phyloP scores from a whole-genome alignment of 2,329 filamentous ascomycete species.

The Penicillium sp. region DNA sequence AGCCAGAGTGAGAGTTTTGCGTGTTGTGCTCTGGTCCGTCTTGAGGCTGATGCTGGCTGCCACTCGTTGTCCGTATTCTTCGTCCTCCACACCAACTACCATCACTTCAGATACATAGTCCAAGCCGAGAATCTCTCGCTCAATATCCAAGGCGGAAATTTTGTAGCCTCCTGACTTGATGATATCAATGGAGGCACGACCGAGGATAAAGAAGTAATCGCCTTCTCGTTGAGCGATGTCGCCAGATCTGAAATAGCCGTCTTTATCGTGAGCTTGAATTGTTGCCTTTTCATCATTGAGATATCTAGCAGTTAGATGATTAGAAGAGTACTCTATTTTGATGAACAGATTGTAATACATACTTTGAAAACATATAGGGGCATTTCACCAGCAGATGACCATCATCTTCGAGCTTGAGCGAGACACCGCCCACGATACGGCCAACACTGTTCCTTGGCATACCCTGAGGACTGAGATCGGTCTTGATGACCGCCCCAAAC shows the following conservation, averaged over 20 bases:
- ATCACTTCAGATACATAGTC: slow-evolving; percentile 54
- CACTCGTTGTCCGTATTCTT: slow-evolving; percentile 56
- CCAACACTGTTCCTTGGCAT: slow-evolving; percentile 31
- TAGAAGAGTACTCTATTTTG: neutral
- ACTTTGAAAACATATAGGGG: slow-evolving; percentile 40
- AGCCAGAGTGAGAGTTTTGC: slow-evolving; percentile 28
- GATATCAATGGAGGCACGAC: slow-evolving; percentile 55
- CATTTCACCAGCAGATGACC: slow-evolving; percentile 49
- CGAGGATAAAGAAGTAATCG: slow-evolving; percentile 53
- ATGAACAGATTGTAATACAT: slow-evolving; percentile 15
- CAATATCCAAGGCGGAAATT: slow-evolving; percentile 57
- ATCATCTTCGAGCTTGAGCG: slow-evolving; percentile 48
- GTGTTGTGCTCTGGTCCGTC: slow-evolving; percentile 15
- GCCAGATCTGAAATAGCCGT: slow-evolving; percentile 50
- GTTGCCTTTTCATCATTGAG: slow-evolving; percentile 45
- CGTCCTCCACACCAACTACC: slow-evolving; percentile 55
- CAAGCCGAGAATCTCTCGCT: slow-evolving; percentile 53
- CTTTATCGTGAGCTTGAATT: slow-evolving; percentile 41
- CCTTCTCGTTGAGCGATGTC: slow-evolving; percentile 39
- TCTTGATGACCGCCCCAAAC: slow-evolving; percentile 46
- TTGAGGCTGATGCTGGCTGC: slow-evolving; percentile 49
- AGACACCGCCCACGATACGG: slow-evolving; percentile 39
- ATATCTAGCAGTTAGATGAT: slow-evolving; percentile 16
- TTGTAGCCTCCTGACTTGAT: slow-evolving; percentile 60
- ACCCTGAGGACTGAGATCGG: slow-evolving; percentile 31